Evolutionary conservation across 192 early-diverging fungal species (phyloP).

Genomic region (Spizellomyces sp.): DNA sequence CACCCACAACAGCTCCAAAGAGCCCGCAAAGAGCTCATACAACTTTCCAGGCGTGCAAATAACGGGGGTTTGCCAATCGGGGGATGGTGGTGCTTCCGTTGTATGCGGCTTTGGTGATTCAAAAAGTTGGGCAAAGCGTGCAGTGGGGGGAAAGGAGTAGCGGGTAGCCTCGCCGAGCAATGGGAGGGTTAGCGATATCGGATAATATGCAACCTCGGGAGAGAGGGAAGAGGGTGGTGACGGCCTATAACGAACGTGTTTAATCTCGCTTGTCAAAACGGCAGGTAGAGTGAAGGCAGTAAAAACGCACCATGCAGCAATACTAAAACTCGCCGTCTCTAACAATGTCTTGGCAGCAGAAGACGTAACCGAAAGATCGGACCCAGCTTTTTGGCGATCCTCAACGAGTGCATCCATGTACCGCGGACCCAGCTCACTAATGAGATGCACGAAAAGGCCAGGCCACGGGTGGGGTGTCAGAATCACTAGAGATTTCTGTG

Average conservation of each 20-base stretch:
- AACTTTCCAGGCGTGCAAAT: slow-evolving; percentile 67
- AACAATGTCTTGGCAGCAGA: slow-evolving; percentile 51
- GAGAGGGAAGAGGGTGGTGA: slow-evolving; percentile 40
- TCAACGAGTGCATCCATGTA: slow-evolving; percentile 71
- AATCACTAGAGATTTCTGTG: slow-evolving; percentile 80
- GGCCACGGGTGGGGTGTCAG: slow-evolving; percentile 88
- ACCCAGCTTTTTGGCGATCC: slow-evolving; percentile 23
- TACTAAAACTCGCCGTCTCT: slow-evolving; percentile 79
- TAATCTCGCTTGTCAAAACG: too few relatives aligned
- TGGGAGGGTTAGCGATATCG: slow-evolving; percentile 33
- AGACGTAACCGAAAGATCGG: slow-evolving; percentile 10
- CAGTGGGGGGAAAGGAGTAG: slow-evolving; percentile 53
- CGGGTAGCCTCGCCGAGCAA: slow-evolving; percentile 29
- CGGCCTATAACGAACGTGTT: slow-evolving; percentile 36
- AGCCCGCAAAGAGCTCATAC: slow-evolving; percentile 78
- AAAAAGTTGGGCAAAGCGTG: slow-evolving; percentile 63
- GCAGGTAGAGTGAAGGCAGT: slow-evolving; percentile 7
- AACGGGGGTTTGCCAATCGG: background rate
- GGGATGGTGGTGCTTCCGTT: background rate
- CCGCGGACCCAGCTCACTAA: slow-evolving; percentile 73
- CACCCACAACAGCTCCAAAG: slow-evolving; percentile 82
- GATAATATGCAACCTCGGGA: slow-evolving; percentile 36
- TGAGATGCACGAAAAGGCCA: slow-evolving; percentile 79
- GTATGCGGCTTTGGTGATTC: slow-evolving; percentile 54
- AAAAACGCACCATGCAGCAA: slow-evolving; percentile 66